Evolutionary conservation across 345 rosid genomes (phyloP), one percentile per base, ranked within the genome.

Genomic region (Sisymbrium altissimum): DNA sequence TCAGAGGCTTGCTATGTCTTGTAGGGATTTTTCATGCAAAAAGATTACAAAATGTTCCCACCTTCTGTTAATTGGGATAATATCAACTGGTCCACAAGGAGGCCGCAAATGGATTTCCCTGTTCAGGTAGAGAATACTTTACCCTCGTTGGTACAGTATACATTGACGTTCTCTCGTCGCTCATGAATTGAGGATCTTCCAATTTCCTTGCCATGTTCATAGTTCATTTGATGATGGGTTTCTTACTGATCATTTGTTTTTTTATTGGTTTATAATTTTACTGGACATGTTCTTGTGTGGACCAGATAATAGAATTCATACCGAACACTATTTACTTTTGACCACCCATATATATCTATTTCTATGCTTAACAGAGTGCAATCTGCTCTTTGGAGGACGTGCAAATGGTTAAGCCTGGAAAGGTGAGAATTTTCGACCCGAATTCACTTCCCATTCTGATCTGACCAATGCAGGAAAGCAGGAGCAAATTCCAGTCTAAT

Each of bases 21-120:
- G 23, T 71, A 95, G 99, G 98, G 99, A 10, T 92, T 95, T 83
- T 95, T 90, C 82, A 89, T 95, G 99, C 98, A 90, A 84, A 92
- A 81, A 80, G 98, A 92, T 79, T 95, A 92, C 85, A 95, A 92
- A 75, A 92, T 92, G 99, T 95, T 95, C 81, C 96, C 99, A n/a
- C 99, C 99, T 50, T 79, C 87, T 40, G 99, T 92, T 55, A 71
- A 95, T 73, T 92, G 98, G 98, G 92, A 92, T 76, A 95, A 92
- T 72, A 90, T 90, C 56, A 13, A 85, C 75, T 95, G 99, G 99
- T 78, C 88, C 66, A 77, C 94, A 18, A 90, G 99, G 83, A 86
- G 84, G 85, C 96, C 99, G 17, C 92, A 84, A 76, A 92, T 90
- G 97, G 99, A 95, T 86, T 95, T 95, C 81, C 98, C 98, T 65